Conservation (phyloP, 176 grass and related monocot species). For the Tuctoria greenei region DNA sequence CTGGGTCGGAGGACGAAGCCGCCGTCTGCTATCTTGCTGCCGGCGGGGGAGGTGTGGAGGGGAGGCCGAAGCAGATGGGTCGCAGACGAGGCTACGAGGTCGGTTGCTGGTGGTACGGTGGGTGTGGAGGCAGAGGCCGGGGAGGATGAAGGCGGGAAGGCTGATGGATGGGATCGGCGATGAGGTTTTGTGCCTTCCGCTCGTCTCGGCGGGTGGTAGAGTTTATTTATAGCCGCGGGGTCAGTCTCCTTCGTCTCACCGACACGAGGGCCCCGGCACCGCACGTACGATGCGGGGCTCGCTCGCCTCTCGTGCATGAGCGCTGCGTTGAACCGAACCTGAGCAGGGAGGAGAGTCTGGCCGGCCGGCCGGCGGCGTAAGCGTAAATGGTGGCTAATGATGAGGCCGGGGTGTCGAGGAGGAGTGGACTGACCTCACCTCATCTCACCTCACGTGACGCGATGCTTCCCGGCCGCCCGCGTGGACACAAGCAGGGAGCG, state of each 20-base stretch:
- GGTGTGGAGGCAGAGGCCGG: neutral
- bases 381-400: slow-evolving; percentile 87
- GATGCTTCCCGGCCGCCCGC: neutral
- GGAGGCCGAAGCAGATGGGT: slow-evolving; percentile 17
- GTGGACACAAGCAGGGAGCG: neutral
- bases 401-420: slow-evolving; percentile 41
- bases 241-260: neutral
- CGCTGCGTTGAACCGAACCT: slow-evolving; percentile 32
- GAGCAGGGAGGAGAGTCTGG: neutral
- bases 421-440: slow-evolving; percentile 28
- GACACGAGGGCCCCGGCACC: slow-evolving; percentile 18
- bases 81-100: neutral
- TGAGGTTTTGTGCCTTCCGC: neutral
- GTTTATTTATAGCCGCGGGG: slow-evolving; percentile 62
- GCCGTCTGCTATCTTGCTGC: neutral
- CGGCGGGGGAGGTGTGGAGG: slow-evolving; percentile 1
- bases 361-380: slow-evolving; percentile 51
- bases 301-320: slow-evolving; percentile 11
- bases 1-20: neutral
- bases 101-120: slow-evolving; percentile 10
- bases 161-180: neutral
- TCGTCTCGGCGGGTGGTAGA: slow-evolving; percentile 30
- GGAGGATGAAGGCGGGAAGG: neutral
- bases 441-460: slow-evolving; percentile 65
- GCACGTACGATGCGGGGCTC: slow-evolving; percentile 9